Evolutionary conservation across 208 protist genomes (phyloP).

Genomic region (Leishmania gerbilli): DNA sequence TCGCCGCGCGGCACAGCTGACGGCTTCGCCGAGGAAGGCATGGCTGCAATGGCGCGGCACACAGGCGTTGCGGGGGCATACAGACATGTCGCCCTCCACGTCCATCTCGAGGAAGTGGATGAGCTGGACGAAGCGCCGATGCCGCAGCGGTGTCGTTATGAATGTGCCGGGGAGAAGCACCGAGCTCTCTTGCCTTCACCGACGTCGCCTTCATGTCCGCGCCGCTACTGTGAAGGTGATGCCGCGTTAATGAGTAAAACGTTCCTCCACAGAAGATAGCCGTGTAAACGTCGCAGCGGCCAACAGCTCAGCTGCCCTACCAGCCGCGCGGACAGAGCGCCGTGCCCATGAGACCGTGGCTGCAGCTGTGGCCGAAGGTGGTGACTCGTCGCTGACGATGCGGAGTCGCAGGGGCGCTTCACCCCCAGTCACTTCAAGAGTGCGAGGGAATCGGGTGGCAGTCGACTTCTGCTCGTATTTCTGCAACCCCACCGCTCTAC

Average conservation of each 20-base stretch:
- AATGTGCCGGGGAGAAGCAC: neutral
- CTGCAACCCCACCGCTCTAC: neutral
- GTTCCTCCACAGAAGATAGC: neutral
- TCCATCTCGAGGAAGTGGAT: neutral
- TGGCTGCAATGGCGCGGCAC: neutral
- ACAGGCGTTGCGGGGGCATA: neutral
- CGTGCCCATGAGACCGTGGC: neutral
- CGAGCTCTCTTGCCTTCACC: neutral
- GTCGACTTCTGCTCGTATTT: neutral
- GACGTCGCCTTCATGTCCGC: neutral
- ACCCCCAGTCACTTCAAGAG: neutral
- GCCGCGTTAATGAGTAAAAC: neutral
- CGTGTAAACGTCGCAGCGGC: neutral
- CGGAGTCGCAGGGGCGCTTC: neutral
- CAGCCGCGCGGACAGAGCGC: neutral
- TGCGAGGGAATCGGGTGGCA: neutral
- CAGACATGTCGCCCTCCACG: neutral
- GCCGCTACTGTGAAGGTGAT: neutral
- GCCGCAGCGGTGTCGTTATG: neutral
- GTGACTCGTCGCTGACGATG: neutral
- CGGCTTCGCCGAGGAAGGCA: neutral
- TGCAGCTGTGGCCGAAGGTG: neutral
- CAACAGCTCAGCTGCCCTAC: neutral
- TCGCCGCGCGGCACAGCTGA: neutral
- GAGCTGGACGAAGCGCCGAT: neutral